Conservation (phyloP, 2,329 filamentous ascomycete species). For the Microsporum canis region DNA sequence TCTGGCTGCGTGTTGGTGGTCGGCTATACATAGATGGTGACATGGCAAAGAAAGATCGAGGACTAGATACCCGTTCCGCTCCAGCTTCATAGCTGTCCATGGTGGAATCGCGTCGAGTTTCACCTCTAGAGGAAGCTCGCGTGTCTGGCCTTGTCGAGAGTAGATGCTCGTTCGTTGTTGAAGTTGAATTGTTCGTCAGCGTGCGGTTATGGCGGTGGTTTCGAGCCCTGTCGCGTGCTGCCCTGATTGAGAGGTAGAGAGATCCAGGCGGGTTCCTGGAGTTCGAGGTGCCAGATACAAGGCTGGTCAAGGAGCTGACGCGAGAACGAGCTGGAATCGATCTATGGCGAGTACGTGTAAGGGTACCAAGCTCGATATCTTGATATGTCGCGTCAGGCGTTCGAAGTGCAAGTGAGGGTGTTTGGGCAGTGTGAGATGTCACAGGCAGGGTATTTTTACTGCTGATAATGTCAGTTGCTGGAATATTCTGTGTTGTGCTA, state of each 20-base stretch:
- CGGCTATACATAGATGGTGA: neutral
- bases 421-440: neutral
- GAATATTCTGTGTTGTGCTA: neutral
- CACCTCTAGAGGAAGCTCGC: neutral
- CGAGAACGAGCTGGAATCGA: neutral
- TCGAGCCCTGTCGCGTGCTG: constrained; percentile 8
- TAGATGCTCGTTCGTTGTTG: neutral
- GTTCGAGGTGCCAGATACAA: constrained; percentile 2
- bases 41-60: constrained; percentile 3
- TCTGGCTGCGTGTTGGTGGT: constrained; percentile 7
- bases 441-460: constrained; percentile 13
- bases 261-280: constrained; percentile 9
- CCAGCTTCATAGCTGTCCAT: neutral
- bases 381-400: neutral
- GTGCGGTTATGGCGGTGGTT: constrained; percentile 4
- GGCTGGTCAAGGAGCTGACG: neutral
- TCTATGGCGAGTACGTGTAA: neutral
- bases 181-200: constrained; percentile 4
- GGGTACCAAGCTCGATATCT: neutral
- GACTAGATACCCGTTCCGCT: neutral
- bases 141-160: neutral
- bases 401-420: neutral
- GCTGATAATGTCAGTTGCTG: constrained; percentile 11
- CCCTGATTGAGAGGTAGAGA: constrained; percentile 11
- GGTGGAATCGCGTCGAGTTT: neutral